Evolutionary conservation across 2,329 filamentous ascomycete genomes (phyloP), one percentile per base, ranked within the genome.

Genomic region (Teratosphaeria viscida): DNA sequence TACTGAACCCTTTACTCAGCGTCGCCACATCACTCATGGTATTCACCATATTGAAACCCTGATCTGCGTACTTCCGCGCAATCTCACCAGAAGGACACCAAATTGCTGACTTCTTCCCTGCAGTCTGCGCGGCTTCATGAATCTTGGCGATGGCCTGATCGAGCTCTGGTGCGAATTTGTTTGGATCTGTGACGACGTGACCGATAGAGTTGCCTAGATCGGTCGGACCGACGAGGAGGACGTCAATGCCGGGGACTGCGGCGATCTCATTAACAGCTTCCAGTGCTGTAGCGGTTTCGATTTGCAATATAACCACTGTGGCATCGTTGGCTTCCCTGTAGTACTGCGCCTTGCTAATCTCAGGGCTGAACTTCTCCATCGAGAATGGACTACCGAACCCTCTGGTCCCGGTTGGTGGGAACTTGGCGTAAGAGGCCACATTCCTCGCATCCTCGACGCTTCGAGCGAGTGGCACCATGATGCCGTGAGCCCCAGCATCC

Each of bases 151-250:
- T 82, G 1, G 81, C 81, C 8, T 74, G 71, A 39, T 78, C 76
- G 54, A 83, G 66, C 61, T 83, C 78, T 1, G 75, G 74, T 53
- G 78, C 75, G 70, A 82, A 79, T 3, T 70, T 72, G 5, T 74
- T 74, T 16, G 64, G 58, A 2, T 73, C 71, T 1, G 79, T 61
- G 14, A 82, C 79, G 0, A 81, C 79, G 58, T 79, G 74, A 2
- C 81, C 81, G 56, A 83, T 82, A 57, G 80, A 82, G 65, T 83
- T 84, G 26, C 82, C 81, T 0, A 83, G 71, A 70, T 83, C 81
- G 69, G 79, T 82, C 2, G 81, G 81, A 0, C 81, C 81, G 57
- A 82, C 76, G 29, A 83, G 75, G 5, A 83, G 69, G 27, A 79
- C 77, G 60, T 82, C 80, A 7, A 82, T 76, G 1, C 81, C 81